Evolutionary conservation across 129 eudicot genomes (phyloP), one percentile per base, ranked within the genome.

Genomic region (Lactuca saligna): DNA sequence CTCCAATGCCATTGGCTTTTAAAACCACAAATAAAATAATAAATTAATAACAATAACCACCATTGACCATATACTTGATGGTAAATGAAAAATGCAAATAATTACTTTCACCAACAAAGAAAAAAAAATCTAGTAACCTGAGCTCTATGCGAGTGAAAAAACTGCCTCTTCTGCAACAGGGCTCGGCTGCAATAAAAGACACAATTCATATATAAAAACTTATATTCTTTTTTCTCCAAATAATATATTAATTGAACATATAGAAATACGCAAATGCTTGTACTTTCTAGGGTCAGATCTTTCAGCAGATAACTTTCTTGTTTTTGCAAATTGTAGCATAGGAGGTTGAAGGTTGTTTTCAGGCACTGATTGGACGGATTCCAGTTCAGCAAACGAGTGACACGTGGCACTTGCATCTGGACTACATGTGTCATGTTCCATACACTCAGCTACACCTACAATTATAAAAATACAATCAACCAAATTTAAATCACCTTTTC

Each of bases 111-210:
- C 33, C 35, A 55, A 38, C 53, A 39, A 8, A n/a, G 8, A 32
- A 32, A 25, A 66, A 16, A 29, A 66, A 51, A 31, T 35, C 48
- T 57, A 60, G 64, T 79, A 68, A 93, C 99, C 93, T 93, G 99
- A 77, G 99, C 97, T 87, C 99, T 84, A 64, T 94, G 99, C 1
- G 99, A 94, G 77, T 94, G 99, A 76, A 89, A 89, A 76, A 94
- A 94, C 81, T 89, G 91, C 57, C 95, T 85, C 75, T 85, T 94
- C 82, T 89, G 96, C 87, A 94, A 73, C 77, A 89, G 79, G 3
- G 85, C 82, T 58, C 93, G 97, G 37, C 97, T 94, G 84, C 57
- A 75, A 63, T 51, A 17, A 56, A 63, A 11, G 31, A 66, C 32
- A 32, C 35, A 58, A 13, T 32, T 32, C 5, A 49, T 32, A 32